Conservation (phyloP, 2,329 filamentous ascomycete species). For the Tolypocladium paradoxum region DNA sequence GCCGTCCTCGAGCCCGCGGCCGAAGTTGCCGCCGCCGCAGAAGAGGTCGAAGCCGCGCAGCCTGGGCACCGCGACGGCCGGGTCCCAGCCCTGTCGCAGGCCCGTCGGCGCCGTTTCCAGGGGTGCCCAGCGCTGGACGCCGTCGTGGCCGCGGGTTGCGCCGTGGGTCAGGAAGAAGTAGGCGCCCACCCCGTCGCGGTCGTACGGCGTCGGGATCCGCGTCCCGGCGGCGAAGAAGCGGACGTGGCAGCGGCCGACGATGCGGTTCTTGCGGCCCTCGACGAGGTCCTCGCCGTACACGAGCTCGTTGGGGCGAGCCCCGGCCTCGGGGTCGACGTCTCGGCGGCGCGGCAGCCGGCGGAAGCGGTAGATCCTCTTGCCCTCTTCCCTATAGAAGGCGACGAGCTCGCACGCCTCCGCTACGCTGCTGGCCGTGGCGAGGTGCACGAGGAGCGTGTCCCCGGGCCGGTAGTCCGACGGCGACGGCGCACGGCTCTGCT, state of each 20-base stretch:
- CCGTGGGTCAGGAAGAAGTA: constrained; percentile 51
- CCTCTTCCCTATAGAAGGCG: constrained; percentile 9
- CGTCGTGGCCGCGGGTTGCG: constrained; percentile 1
- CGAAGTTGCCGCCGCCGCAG: constrained; percentile 69
- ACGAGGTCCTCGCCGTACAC: constrained; percentile 40
- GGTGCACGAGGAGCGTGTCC: constrained; percentile 46
- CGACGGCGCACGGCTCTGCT: neutral
- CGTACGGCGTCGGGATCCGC: constrained; percentile 51
- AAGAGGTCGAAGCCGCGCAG: constrained; percentile 61
- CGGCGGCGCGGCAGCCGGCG: constrained; percentile 41
- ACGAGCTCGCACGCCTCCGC: constrained; percentile 55
- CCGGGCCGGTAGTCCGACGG: constrained; percentile 32
- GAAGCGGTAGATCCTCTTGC: constrained; percentile 23
- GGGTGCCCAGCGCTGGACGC: constrained; percentile 16
- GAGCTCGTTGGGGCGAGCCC: constrained; percentile 44
- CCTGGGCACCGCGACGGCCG: constrained; percentile 20
- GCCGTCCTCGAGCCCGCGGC: constrained; percentile 63
- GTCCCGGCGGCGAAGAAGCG: constrained; percentile 37
- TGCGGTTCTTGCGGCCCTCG: constrained; percentile 21
- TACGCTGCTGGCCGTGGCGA: constrained; percentile 15
- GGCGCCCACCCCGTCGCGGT: constrained; percentile 52
- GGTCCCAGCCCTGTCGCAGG: constrained; percentile 47
- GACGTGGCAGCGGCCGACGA: constrained; percentile 49
- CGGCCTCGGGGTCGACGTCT: constrained; percentile 21
- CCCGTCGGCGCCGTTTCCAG: constrained; percentile 21